Evolutionary conservation across 306 rosid species (phyloP), one percentile per base, ranked within the genome.

Genomic region (Ormosia emarginata): DNA sequence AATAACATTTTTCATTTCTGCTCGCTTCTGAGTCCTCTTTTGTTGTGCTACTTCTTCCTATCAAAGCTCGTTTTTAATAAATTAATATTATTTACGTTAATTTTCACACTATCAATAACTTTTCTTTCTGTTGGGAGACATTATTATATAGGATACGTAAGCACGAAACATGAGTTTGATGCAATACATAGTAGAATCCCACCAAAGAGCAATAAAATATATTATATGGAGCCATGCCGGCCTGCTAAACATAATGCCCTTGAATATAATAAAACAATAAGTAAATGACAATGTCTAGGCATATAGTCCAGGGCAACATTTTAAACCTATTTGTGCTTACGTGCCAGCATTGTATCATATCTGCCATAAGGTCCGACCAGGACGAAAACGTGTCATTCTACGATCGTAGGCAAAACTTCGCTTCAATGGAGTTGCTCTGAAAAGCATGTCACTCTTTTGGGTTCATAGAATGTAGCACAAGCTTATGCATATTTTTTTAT

Each of bases 381-480:
- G 57, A 32, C 56, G 67, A 10, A 61, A 80, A 79, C 76, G 87
- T 83, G 85, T 70, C 87, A 50, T 71, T 82, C 50, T 34, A 10
- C 74, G 79, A n/a, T 50, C 14, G 12, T 24, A 4, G 59, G 36
- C 71, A 47, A 74, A 74, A 44, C 75, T 59, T 61, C 52, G 3
- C 67, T 43, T 76, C 78, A 83, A 47, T 82, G 32, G 73, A 37
- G 66, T 64, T 55, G 73, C 64, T 15, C 67, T 8, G 9, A 44
- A 78, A 79, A 64, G 13, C 44, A 69, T 67, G 71, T 61, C 41
- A 69, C 32, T 79, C 56, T 13, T 17, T 33, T 39, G 72, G 83
- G 81, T 83, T 75, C 85, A 75, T 36, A 37, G 87, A 66, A 83
- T 83, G 89, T 37, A 70, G 50, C 80, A 46, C 56, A 79, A 29